phyloP scores from a whole-genome alignment of 1,139 yeast species.

The Yamadazyma songkhlaensis region DNA sequence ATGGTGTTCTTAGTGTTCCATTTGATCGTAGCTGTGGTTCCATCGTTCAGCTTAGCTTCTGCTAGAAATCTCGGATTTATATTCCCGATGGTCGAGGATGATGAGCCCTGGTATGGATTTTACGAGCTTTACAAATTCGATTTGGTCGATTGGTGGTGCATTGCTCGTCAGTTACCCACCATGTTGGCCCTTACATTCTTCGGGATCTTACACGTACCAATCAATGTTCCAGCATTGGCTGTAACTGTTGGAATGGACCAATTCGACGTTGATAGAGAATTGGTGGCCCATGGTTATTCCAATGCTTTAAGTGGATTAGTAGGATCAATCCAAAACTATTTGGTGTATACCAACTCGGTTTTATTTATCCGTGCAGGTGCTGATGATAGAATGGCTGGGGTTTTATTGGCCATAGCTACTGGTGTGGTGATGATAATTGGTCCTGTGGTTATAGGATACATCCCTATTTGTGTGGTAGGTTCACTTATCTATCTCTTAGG shows the following conservation, averaged over 20 bases:
- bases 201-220: slow-evolving; percentile 94
- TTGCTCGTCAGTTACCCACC: slow-evolving; percentile 74
- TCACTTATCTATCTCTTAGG: slow-evolving; percentile 87
- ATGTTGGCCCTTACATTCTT: slow-evolving; percentile 95
- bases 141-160: slow-evolving; percentile 69
- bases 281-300: slow-evolving; percentile 94
- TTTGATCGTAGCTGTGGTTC: slow-evolving; percentile 58
- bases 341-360: slow-evolving; percentile 92
- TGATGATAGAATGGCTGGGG: slow-evolving; percentile 82
- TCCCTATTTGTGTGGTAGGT: slow-evolving; percentile 95
- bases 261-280: slow-evolving; percentile 86
- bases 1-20: slow-evolving; percentile 70
- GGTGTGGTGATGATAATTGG: slow-evolving; percentile 80
- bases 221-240: slow-evolving; percentile 95
- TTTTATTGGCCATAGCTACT: slow-evolving; percentile 81
- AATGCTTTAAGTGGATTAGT: slow-evolving; percentile 77
- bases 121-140: slow-evolving; percentile 69
- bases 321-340: slow-evolving; percentile 90
- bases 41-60: slow-evolving; percentile 56
- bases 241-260: slow-evolving; percentile 85
- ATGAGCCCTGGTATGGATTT: slow-evolving; percentile 87
- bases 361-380: slow-evolving; percentile 94
- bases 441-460: slow-evolving; percentile 87
- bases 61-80: slow-evolving; percentile 84
- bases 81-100: slow-evolving; percentile 62